Evolutionary conservation across 2,329 filamentous ascomycete species (phyloP).

Genomic region (Verticillium nonalfalfae): DNA sequence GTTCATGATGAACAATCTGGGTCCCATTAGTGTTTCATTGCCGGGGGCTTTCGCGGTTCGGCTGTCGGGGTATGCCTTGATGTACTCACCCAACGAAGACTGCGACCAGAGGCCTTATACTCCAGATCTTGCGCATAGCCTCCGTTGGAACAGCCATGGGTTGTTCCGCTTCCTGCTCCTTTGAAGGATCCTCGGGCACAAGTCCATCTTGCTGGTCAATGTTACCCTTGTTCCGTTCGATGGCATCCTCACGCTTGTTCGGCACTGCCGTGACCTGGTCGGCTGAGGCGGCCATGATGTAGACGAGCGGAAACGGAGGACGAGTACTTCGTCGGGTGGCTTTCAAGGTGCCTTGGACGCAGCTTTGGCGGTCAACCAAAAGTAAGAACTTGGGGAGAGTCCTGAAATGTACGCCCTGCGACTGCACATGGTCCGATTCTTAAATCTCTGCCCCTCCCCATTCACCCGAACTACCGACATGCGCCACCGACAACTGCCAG

Average conservation of each 20-base stretch:
- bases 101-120: neutral
- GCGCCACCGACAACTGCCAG: neutral
- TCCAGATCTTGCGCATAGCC: conserved; percentile 2
- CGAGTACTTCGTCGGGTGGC: neutral
- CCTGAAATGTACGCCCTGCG: too few relatives aligned
- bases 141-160: neutral
- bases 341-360: too few relatives aligned
- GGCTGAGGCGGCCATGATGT: neutral
- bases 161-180: conserved; percentile 4
- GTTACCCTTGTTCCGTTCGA: neutral
- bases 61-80: too few relatives aligned
- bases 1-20: conserved; percentile 21
- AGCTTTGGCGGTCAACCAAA: too few relatives aligned
- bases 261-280: neutral
- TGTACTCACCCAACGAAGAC: neutral
- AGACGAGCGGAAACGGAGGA: neutral
- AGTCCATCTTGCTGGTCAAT: neutral
- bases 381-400: too few relatives aligned
- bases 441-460: too few relatives aligned
- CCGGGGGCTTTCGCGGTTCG: too few relatives aligned
- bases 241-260: neutral
- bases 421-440: too few relatives aligned
- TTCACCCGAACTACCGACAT: neutral
- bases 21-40: neutral
- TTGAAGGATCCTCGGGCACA: neutral